These are phyloP conservation scores for Blastobotrys apis DNA, from an alignment of 1,139 yeast species.

Conservation along the genomic window DNA sequence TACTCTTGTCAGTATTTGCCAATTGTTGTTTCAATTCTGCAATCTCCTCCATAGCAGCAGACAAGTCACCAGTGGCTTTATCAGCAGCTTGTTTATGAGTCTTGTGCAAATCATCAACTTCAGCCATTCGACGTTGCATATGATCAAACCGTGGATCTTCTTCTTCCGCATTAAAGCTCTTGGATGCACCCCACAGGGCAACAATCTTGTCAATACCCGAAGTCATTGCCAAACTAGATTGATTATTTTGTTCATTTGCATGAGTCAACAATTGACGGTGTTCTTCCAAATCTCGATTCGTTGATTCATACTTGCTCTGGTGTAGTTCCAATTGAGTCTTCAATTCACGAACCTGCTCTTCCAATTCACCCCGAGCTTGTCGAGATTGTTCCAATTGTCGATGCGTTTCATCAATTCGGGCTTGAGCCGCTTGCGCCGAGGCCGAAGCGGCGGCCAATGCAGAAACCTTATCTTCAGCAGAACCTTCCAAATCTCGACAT, in stretches of 20 bases:
- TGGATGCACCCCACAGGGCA: constrained; percentile 32
- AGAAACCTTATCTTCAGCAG: constrained; percentile 28
- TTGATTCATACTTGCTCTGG: constrained; percentile 17
- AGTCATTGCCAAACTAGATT: constrained; percentile 26
- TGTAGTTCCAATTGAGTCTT: constrained; percentile 22
- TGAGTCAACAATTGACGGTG: constrained; percentile 20
- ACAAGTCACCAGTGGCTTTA: constrained; percentile 28
- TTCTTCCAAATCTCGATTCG: constrained; percentile 22
- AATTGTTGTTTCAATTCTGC: constrained; percentile 29
- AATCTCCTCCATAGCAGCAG: constrained; percentile 26
- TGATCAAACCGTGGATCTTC: constrained; percentile 22
- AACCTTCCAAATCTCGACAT: constrained; percentile 23
- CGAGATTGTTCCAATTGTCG: constrained; percentile 24
- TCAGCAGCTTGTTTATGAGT: constrained; percentile 34
- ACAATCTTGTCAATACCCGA: constrained; percentile 28
- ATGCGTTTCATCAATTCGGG: constrained; percentile 23
- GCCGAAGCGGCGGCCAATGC: constrained; percentile 31
- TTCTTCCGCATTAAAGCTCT: constrained; percentile 22
- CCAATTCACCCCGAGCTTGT: constrained; percentile 21
- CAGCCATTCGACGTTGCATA: constrained; percentile 24
- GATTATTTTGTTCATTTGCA: constrained; percentile 24
- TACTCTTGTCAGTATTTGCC: constrained; percentile 21
- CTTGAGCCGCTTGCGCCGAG: constrained; percentile 30
- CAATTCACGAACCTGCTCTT: constrained; percentile 21
- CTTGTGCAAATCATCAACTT: constrained; percentile 28